Evolutionary conservation across 2,329 filamentous ascomycete genomes (phyloP).

Genomic region (Ascocoryne sarcoides): DNA sequence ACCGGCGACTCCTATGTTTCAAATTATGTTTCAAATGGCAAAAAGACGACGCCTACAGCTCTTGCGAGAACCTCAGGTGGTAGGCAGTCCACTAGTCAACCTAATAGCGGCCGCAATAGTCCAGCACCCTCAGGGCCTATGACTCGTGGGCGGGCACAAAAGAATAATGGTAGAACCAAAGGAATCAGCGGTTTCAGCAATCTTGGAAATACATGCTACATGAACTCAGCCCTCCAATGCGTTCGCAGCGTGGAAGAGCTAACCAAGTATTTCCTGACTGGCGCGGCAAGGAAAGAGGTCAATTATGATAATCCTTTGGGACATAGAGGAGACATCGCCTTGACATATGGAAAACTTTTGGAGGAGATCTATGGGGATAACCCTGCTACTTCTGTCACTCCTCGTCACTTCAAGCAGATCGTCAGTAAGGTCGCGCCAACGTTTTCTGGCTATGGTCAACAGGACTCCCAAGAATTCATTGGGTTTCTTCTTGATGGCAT

Average conservation of each 20-base stretch:
- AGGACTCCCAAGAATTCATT: slow-evolving; percentile 95
- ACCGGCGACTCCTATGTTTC: slow-evolving; percentile 50
- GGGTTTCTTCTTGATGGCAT: slow-evolving; percentile 90
- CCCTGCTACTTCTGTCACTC: slow-evolving; percentile 60
- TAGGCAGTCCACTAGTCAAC: slow-evolving; percentile 30
- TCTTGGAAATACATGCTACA: slow-evolving; percentile 95
- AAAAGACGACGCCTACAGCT: slow-evolving; percentile 16
- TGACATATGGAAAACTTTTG: slow-evolving; percentile 68
- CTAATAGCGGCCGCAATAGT: slow-evolving; percentile 61
- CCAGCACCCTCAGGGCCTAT: slow-evolving; percentile 50
- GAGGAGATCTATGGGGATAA: slow-evolving; percentile 65
- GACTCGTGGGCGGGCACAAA: slow-evolving; percentile 63
- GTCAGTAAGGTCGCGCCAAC: slow-evolving; percentile 74
- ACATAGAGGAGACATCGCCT: slow-evolving; percentile 79
- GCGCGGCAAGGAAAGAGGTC: slow-evolving; percentile 68
- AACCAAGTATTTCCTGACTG: slow-evolving; percentile 78
- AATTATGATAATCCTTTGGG: slow-evolving; percentile 81
- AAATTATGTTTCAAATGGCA: slow-evolving; percentile 31
- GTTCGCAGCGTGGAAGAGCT: slow-evolving; percentile 89
- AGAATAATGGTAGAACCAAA: slow-evolving; percentile 53
- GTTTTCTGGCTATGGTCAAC: slow-evolving; percentile 91
- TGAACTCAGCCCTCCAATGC: slow-evolving; percentile 96
- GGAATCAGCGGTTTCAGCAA: slow-evolving; percentile 83
- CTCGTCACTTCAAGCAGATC: slow-evolving; percentile 71
- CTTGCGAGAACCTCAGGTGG: slow-evolving; percentile 12